Evolutionary conservation across 1,139 yeast genomes (phyloP), one percentile per base, ranked within the genome.

Genomic region (Debaryomycetaceae sp.): DNA sequence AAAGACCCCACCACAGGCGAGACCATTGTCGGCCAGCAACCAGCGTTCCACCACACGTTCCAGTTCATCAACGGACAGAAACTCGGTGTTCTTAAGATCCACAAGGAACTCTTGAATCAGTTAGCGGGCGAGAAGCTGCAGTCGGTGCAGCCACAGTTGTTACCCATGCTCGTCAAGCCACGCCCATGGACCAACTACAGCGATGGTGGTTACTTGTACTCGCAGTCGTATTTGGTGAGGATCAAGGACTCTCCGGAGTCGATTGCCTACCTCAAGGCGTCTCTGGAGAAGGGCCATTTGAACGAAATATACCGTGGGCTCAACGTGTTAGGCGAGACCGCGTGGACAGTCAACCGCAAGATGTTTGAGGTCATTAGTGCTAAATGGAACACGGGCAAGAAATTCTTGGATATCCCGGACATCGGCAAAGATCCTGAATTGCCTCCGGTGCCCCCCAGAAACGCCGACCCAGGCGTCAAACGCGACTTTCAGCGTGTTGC

Each of bases 81-180:
- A 46, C 58, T 86, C 20, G 99, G 99, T 23, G 80, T 89, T 8
- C 62, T 91, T 38, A 82, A 80, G 42, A 62, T 86, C 6, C 96
- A 91, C 52, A 76, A 77, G 42, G 68, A 74, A 16, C 69, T 91
- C 32, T 72, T 81, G 7, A 68, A 72, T 28, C 77, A 73, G 46
- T 58, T 89, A 35, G 79, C 88, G 5, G 78, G 82, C 3, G 89
- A 82, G 39, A 68, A 77, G 15, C 58, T 79, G 27, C 69, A 75
- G 9, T 68, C 82, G 2, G 75, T 89, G 5, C 91, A 83, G 46
- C 96, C 97, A 0, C 97, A 91, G 55, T 68, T 75, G 40, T 66
- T 93, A 36, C 99, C 99, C 10, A 93, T 93, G 98, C 65, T 93
- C 37, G 83, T 84, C 7, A 75, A 78, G 39, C 98, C 98, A 15